Conservation (phyloP, 176 grass and related monocot species). For the Lolium rigidum region DNA sequence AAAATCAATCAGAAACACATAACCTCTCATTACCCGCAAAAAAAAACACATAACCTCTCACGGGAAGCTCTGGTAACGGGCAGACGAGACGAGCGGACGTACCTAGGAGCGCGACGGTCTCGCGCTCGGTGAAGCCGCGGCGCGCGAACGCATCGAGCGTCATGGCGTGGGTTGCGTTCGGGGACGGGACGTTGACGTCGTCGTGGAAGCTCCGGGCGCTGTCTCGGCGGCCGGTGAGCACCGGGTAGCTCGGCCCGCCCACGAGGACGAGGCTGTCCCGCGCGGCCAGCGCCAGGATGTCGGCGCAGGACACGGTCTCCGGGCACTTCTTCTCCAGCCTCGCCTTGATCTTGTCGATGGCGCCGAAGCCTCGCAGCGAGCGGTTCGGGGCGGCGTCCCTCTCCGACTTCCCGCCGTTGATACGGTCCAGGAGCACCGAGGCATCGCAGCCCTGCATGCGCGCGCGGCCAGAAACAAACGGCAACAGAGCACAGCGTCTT, state of each 20-base stretch:
- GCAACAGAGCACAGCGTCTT: slow-evolving; percentile 8
- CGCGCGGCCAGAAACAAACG: neutral
- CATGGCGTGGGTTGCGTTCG: slow-evolving; percentile 56
- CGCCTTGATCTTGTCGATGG: slow-evolving; percentile 55
- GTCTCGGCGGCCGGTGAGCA: slow-evolving; percentile 61
- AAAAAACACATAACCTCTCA: neutral
- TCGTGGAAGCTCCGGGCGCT: slow-evolving; percentile 39
- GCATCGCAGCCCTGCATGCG: slow-evolving; percentile 60
- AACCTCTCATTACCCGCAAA: too few species aligned
- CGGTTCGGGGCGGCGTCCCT: slow-evolving; percentile 56
- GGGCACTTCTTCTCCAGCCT: slow-evolving; percentile 53
- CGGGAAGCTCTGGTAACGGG: neutral
- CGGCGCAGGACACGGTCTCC: slow-evolving; percentile 60
- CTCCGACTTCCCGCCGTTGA: slow-evolving; percentile 43
- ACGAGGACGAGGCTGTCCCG: slow-evolving; percentile 59
- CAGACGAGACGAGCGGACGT: neutral
- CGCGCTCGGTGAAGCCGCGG: slow-evolving; percentile 62
- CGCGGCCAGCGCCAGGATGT: slow-evolving; percentile 55
- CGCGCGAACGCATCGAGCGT: slow-evolving; percentile 55
- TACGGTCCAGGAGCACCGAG: slow-evolving; percentile 53
- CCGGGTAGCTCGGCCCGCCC: slow-evolving; percentile 48
- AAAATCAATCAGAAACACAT: neutral
- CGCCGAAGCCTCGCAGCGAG: slow-evolving; percentile 48
- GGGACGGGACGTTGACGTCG: slow-evolving; percentile 42
- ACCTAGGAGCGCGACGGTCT: slow-evolving; percentile 64